Evolutionary conservation across 164 flowering plant genomes (phyloP).

Genomic region (Stephania yunnanensis): DNA sequence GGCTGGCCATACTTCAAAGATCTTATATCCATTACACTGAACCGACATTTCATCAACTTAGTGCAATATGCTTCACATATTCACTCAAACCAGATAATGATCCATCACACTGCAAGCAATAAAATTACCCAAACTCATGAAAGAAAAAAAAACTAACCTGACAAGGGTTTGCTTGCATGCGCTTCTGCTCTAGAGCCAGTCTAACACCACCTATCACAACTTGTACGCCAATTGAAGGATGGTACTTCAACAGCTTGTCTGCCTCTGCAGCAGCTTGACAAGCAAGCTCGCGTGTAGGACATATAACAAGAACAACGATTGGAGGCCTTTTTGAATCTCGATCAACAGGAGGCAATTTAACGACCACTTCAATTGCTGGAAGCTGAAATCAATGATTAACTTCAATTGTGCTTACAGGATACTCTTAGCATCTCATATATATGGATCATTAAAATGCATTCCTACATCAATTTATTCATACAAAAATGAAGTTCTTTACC

Average conservation of each 20-base stretch:
- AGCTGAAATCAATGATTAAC: constrained; percentile 54
- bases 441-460: neutral
- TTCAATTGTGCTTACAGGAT: constrained; percentile 9
- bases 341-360: constrained; percentile 46
- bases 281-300: constrained; percentile 99
- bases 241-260: constrained; percentile 69
- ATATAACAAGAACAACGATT: constrained; percentile 75
- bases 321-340: constrained; percentile 77
- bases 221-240: constrained; percentile 92
- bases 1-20: neutral
- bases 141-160: constrained; percentile 50
- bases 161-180: constrained; percentile 89
- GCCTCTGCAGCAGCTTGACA: constrained; percentile 91
- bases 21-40: neutral
- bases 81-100: neutral
- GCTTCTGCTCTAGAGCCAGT: constrained; percentile 76
- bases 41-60: neutral
- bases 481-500: constrained; percentile 40
- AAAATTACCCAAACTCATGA: neutral
- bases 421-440: neutral
- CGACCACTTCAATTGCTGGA: constrained; percentile 83
- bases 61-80: neutral
- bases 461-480: neutral
- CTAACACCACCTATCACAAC: constrained; percentile 96
- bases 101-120: neutral